Evolutionary conservation across 305 asterid species (phyloP), one percentile per base, ranked within the genome.

Genomic region (Solanum hybrid): DNA sequence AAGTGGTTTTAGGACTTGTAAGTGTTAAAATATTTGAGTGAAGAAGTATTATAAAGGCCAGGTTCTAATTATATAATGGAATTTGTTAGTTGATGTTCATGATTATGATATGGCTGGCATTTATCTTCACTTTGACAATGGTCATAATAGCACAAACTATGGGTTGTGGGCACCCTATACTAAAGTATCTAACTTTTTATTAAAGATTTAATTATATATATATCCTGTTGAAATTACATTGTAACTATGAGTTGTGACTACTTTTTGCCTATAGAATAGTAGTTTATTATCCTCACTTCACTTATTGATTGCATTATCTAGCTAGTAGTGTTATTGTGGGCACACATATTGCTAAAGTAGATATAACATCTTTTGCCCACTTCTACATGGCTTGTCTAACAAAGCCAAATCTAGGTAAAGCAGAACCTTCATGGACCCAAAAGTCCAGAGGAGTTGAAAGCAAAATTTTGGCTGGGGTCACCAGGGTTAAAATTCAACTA

Each of bases 391-490:
- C 87, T 40, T 82, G 87, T 82, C 87, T 82, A 26, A 82, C 87
- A 82, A 82, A 82, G 87, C 69, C 87, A 82, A 82, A 40, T 82
- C 87, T 82, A 82, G 87, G 69, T 82, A 82, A 82, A 82, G 69
- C 28, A 82, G 87, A 82, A 40, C 37, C 69, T 82, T 82, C 87
- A 82, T 82, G 87, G 69, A 22, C 7, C 67, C 87, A 82, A 40
- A 34, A 35, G 51, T 34, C 16, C 51, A 35, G 20, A 40, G 86
- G 24, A 82, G 24, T 82, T 82, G 86, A 81, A 81, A 40, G 87
- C 69, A 40, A 14, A 26, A 13, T 40, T 33, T 82, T 40, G 69
- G 36, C 69, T 81, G 36, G 86, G 86, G 86, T 81, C 64, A 39
- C 35, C 64, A 81, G 35, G 67, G 86, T 26, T 81, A 24, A 81